phyloP scores from a whole-genome alignment of 176 grass and related monocot species.

The Pontederia crassipes region DNA sequence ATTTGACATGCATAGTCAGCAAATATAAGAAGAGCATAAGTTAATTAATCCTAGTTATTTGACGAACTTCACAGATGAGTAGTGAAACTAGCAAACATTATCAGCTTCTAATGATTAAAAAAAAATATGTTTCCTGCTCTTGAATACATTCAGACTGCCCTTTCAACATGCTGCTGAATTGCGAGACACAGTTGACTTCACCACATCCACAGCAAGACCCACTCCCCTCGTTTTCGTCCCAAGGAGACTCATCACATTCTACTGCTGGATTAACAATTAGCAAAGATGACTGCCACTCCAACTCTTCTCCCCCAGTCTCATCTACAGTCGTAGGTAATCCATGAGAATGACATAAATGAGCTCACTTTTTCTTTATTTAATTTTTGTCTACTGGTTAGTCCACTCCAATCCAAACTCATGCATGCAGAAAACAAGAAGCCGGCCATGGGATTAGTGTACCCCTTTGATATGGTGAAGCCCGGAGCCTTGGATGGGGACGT shows the following conservation, averaged over 20 bases:
- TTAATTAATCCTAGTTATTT: too few species aligned
- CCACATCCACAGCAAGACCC: slow-evolving; percentile 25
- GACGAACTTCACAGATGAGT: too few species aligned
- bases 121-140: not conserved
- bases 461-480: slow-evolving; percentile 90
- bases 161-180: slow-evolving; percentile 27
- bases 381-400: too few species aligned
- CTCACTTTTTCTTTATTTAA: too few species aligned
- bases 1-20: too few species aligned
- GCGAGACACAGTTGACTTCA: slow-evolving; percentile 2
- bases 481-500: slow-evolving; percentile 64
- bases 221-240: slow-evolving; percentile 44
- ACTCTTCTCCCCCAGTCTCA: not conserved
- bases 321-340: slow-evolving; percentile 5
- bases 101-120: not conserved
- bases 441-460: slow-evolving; percentile 30
- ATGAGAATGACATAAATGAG: slow-evolving; percentile 5
- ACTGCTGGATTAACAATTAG: not conserved
- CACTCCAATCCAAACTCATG: too few species aligned
- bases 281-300: not conserved
- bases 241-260: slow-evolving; percentile 4
- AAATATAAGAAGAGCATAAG: too few species aligned
- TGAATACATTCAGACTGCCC: not conserved
- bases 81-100: too few species aligned
- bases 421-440: not conserved